Evolutionary conservation across 352 stramenopile species (phyloP).

Genomic region (Phytophthora crassamura): DNA sequence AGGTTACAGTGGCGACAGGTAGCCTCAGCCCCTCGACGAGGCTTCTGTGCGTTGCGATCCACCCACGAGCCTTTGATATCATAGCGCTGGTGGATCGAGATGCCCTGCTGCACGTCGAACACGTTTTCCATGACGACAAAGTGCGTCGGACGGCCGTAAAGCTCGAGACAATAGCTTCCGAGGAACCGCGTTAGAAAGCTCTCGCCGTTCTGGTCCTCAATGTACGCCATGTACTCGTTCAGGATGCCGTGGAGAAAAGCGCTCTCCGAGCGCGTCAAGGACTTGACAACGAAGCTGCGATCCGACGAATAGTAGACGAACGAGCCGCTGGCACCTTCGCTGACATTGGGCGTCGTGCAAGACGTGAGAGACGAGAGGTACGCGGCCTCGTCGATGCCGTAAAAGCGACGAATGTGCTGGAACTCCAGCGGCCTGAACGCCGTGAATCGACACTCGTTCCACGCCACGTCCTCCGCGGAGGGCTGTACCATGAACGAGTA

Average conservation of each 20-base stretch:
- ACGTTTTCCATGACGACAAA: conserved; percentile 93
- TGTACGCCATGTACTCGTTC: conserved; percentile 65
- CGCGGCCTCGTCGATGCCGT: conserved; percentile 58
- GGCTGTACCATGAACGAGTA: conserved; percentile 58
- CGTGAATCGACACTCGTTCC: conserved; percentile 68
- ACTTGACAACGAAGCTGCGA: conserved; percentile 86
- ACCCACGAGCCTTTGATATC: conserved; percentile 91
- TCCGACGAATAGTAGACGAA: conserved; percentile 89
- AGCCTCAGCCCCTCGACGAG: conserved; percentile 56
- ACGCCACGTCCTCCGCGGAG: conserved; percentile 41
- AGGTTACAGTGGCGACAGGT: conserved; percentile 80
- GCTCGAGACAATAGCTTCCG: conserved; percentile 79
- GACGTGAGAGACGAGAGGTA: conserved; percentile 66
- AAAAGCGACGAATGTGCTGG: conserved; percentile 54
- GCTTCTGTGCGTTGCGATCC: conserved; percentile 74
- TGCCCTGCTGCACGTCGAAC: conserved; percentile 79
- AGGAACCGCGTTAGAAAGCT: conserved; percentile 86
- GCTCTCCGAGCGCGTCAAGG: conserved; percentile 63
- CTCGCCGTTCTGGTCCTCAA: conserved; percentile 50
- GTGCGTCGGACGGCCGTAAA: conserved; percentile 76
- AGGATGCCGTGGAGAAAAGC: conserved; percentile 75
- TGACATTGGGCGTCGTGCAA: conserved; percentile 79
- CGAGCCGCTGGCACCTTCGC: conserved; percentile 76
- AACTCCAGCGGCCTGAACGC: conserved; percentile 67
- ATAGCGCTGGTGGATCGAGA: conserved; percentile 84